A percentile compares a stretch with the other conserved stretches of the same genome.
Conservation (phyloP, 2,329 filamentous ascomycete species). For the Hypoxylon sp. region DNA sequence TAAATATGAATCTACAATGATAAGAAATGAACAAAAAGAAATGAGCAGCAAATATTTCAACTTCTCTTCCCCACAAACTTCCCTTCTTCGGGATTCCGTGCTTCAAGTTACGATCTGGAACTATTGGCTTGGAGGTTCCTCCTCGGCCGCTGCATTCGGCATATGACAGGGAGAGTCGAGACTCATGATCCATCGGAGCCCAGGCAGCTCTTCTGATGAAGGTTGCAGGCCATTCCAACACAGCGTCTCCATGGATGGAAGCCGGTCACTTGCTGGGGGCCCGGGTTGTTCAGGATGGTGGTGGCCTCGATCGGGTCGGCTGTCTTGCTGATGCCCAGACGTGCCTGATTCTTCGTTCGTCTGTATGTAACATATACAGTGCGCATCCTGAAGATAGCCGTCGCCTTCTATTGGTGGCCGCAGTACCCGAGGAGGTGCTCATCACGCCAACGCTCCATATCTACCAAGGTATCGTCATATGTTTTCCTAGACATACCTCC, state of each 20-base stretch:
- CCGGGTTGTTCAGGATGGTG: constrained; percentile 28
- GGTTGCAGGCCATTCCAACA: constrained; percentile 27
- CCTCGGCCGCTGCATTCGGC: constrained; percentile 36
- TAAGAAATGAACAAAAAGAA: constrained; percentile 17
- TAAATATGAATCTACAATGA: neutral
- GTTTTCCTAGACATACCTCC: no score
- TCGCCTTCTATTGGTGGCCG: no score
- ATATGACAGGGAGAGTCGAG: constrained; percentile 35
- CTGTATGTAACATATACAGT: no score
- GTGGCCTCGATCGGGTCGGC: constrained; percentile 23
- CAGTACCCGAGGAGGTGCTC: no score
- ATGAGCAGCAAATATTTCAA: constrained; percentile 26
- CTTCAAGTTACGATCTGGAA: neutral
- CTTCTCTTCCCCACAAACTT: neutral
- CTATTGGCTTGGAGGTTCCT: constrained; percentile 23
- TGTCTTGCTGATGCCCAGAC: neutral
- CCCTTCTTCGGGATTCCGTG: neutral
- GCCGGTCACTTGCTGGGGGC: constrained; percentile 39
- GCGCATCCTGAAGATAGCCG: no score
- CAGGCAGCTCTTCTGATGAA: constrained; percentile 33
- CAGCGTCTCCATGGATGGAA: constrained; percentile 29
- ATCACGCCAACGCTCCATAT: no score
- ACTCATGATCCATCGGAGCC: constrained; percentile 35
- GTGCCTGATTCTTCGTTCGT: no score
- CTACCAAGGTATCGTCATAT: no score